Evolutionary conservation across 352 stramenopile genomes (phyloP).

Genomic region (Phytophthora cryptogea): DNA sequence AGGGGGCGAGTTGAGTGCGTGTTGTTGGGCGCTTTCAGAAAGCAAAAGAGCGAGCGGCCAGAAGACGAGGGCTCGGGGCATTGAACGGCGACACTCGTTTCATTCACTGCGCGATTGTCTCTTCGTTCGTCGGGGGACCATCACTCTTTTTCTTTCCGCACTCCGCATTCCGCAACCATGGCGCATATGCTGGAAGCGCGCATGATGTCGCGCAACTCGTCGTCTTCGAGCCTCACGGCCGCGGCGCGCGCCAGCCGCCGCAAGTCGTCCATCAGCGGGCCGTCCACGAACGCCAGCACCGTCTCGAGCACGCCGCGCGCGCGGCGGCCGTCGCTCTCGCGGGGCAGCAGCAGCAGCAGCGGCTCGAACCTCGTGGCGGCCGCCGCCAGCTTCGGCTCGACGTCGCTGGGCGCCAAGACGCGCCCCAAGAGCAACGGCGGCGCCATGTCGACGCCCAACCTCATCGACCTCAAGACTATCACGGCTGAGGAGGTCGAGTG

Average conservation of each 20-base stretch:
- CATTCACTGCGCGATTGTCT: constrained; percentile 24
- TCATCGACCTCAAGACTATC: constrained; percentile 90
- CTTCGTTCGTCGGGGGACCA: constrained; percentile 23
- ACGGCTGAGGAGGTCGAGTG: constrained; percentile 86
- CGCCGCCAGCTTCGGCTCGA: constrained; percentile 15
- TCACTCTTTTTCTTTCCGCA: constrained; percentile 30
- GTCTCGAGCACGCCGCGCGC: constrained; percentile 33
- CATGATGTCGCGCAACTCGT: constrained; percentile 57
- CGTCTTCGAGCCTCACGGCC: constrained; percentile 33
- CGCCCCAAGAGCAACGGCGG: constrained; percentile 9
- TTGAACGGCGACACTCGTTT: constrained; percentile 18
- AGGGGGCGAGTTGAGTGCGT: background rate
- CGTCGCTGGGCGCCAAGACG: constrained; percentile 10
- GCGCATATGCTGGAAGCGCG: constrained; percentile 69
- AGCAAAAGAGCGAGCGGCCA: constrained; percentile 39
- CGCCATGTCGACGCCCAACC: constrained; percentile 63
- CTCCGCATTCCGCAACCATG: constrained; percentile 29
- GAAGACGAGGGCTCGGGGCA: constrained; percentile 5
- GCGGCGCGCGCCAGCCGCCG: constrained; percentile 32
- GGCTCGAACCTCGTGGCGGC: constrained; percentile 23
- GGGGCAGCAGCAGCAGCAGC: constrained; percentile 26
- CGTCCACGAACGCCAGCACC: constrained; percentile 22
- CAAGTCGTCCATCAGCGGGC: constrained; percentile 50
- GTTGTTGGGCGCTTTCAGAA: constrained; percentile 34
- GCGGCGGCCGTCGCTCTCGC: constrained; percentile 46